phyloP scores from a whole-genome alignment of 495 filamentous ascomycete species.

The Cryomyces minteri region DNA sequence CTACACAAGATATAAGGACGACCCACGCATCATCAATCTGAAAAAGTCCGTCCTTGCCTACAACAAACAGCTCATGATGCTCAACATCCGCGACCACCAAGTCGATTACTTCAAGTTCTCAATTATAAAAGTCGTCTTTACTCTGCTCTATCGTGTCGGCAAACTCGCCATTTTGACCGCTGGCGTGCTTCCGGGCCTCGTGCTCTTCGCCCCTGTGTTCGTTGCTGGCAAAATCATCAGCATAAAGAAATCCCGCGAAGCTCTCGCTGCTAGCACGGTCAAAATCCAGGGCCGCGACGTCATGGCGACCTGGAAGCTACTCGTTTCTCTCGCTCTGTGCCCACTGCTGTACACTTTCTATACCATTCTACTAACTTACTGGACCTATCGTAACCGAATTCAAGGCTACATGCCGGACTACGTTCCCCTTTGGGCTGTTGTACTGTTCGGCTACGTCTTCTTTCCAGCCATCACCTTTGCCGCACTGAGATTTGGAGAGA shows the following conservation, averaged over 20 bases:
- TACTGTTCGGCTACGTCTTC: slow-evolving; percentile 50
- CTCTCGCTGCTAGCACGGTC: slow-evolving; percentile 79
- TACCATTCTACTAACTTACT: slow-evolving; percentile 50
- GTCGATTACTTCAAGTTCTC: slow-evolving; percentile 81
- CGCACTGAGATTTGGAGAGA: slow-evolving; percentile 85
- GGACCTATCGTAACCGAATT: slow-evolving; percentile 64
- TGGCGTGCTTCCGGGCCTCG: slow-evolving; percentile 68
- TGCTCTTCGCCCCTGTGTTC: slow-evolving; percentile 86
- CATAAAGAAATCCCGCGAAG: slow-evolving; percentile 76
- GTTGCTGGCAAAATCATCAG: slow-evolving; percentile 76
- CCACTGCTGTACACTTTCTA: slow-evolving; percentile 75
- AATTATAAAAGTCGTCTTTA: slow-evolving; percentile 50
- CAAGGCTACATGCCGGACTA: slow-evolving; percentile 62
- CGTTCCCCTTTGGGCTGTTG: slow-evolving; percentile 64
- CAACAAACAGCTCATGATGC: slow-evolving; percentile 69
- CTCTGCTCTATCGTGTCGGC: slow-evolving; percentile 57
- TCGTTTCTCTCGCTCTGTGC: slow-evolving; percentile 77
- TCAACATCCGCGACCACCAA: slow-evolving; percentile 88
- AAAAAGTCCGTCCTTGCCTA: slow-evolving; percentile 67
- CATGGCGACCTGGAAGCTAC: slow-evolving; percentile 95
- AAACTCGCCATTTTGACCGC: slow-evolving; percentile 62
- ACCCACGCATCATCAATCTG: slow-evolving; percentile 64
- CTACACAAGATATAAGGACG: slow-evolving; percentile 83
- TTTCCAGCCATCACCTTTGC: slow-evolving; percentile 87
- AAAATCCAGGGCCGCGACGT: slow-evolving; percentile 91